Conservation (phyloP, 2,329 filamentous ascomycete genomes). For the Sporothrix humicola region DNA sequence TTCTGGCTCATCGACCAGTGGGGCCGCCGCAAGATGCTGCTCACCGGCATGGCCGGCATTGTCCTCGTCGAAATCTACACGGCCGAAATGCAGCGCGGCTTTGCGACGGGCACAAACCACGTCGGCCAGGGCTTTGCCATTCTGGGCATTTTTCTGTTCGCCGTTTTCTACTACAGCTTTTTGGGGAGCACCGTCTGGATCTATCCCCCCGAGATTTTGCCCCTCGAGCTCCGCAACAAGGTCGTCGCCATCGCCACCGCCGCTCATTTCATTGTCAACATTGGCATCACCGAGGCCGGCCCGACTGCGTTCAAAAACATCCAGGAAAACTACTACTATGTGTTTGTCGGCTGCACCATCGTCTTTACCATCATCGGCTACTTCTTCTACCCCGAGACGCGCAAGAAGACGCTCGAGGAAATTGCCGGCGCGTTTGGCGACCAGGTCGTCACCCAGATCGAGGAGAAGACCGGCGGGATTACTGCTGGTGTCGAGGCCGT, state of each 20-base stretch:
- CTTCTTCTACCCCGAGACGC: constrained; percentile 61
- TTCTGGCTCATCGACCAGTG: constrained; percentile 61
- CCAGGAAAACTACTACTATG: constrained; percentile 64
- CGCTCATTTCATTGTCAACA: constrained; percentile 61
- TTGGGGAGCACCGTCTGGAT: constrained; percentile 61
- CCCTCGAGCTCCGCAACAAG: constrained; percentile 58
- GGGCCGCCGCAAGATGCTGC: constrained; percentile 64
- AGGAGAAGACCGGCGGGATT: not conserved
- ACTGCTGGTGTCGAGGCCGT: not conserved
- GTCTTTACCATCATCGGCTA: constrained; percentile 60
- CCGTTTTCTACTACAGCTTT: constrained; percentile 61
- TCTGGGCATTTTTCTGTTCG: constrained; percentile 64
- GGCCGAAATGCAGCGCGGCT: constrained; percentile 62
- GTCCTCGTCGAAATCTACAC: constrained; percentile 64
- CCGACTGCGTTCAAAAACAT: constrained; percentile 63
- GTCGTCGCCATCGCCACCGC: constrained; percentile 61
- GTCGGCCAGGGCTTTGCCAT: constrained; percentile 65
- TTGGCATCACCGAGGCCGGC: constrained; percentile 59
- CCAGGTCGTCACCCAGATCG: constrained; percentile 45
- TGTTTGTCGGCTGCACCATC: constrained; percentile 59
- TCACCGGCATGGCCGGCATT: constrained; percentile 57
- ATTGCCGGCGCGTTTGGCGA: constrained; percentile 57
- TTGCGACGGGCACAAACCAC: constrained; percentile 60
- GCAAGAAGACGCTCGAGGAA: constrained; percentile 55
- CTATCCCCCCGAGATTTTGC: constrained; percentile 61